Evolutionary conservation across 306 rosid genomes (phyloP).

Genomic region (Rosa chinensis): DNA sequence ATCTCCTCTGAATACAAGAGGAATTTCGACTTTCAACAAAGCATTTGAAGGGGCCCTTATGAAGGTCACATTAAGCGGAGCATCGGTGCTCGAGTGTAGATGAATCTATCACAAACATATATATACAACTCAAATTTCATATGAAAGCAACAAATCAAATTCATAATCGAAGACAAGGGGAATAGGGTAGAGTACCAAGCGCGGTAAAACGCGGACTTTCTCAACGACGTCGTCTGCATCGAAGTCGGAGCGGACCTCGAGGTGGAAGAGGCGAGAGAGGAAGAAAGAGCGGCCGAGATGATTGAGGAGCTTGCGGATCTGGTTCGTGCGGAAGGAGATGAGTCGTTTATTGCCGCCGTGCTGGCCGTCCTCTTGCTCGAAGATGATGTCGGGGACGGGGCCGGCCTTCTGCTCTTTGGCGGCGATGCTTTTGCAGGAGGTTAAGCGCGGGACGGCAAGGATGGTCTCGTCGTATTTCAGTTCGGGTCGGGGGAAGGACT

Average conservation of each 20-base stretch:
- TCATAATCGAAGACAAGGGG: background rate
- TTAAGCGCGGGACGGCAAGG: slow-evolving; percentile 60
- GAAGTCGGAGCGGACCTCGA: slow-evolving; percentile 59
- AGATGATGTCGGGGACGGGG: slow-evolving; percentile 76
- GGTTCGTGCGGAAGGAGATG: slow-evolving; percentile 67
- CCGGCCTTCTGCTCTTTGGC: slow-evolving; percentile 79
- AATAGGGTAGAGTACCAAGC: slow-evolving; percentile 40
- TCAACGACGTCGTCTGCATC: slow-evolving; percentile 51
- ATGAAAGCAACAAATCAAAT: background rate
- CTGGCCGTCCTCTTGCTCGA: slow-evolving; percentile 85
- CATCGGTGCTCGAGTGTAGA: slow-evolving; percentile 64
- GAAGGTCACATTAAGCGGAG: slow-evolving; percentile 85
- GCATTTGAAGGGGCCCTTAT: slow-evolving; percentile 89
- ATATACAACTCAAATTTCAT: background rate
- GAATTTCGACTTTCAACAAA: slow-evolving; percentile 76
- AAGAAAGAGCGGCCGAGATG: slow-evolving; percentile 77
- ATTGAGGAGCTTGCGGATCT: slow-evolving; percentile 76
- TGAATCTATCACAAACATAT: slow-evolving; percentile 51
- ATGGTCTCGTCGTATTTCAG: slow-evolving; percentile 75
- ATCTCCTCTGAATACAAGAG: slow-evolving; percentile 76
- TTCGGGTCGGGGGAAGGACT: slow-evolving; percentile 59
- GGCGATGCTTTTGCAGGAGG: slow-evolving; percentile 63
- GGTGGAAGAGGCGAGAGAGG: slow-evolving; percentile 75
- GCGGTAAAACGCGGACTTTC: slow-evolving; percentile 81
- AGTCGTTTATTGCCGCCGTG: slow-evolving; percentile 94